Percentiles rank a stretch among this genome's conserved stretches.
These are phyloP conservation scores for Boletellus sp. DNA, from an alignment of 768 basidiomycete species.

Conservation along the genomic window DNA sequence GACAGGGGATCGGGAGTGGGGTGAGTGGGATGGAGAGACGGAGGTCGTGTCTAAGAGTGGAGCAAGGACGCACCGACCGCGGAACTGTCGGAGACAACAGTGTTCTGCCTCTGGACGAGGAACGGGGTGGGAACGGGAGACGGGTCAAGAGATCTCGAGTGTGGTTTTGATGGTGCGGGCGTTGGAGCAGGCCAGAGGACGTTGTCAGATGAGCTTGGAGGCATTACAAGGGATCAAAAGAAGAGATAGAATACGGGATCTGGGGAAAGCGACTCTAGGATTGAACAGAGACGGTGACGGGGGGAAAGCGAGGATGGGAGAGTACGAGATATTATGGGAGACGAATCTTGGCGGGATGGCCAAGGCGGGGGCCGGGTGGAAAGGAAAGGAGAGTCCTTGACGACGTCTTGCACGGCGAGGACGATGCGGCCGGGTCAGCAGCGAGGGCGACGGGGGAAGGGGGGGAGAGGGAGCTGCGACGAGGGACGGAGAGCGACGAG, in stretches of 20 bases:
- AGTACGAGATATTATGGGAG: constrained; percentile 27
- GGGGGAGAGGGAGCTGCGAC: constrained; percentile 25
- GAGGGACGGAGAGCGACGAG: constrained; percentile 32
- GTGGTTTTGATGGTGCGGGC: constrained; percentile 25
- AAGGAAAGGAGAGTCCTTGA: constrained; percentile 17
- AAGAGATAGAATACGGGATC: constrained; percentile 20
- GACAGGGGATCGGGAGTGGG: constrained; percentile 2
- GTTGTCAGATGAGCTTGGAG: constrained; percentile 30
- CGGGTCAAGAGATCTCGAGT: constrained; percentile 30
- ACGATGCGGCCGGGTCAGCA: constrained; percentile 20
- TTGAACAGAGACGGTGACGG: constrained; percentile 23
- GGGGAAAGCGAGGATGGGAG: constrained; percentile 17
- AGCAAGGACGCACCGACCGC: constrained; percentile 26
- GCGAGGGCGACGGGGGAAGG: constrained; percentile 23
- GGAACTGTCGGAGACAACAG: constrained; percentile 22
- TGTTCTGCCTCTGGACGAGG: constrained; percentile 22
- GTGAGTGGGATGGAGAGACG: constrained; percentile 8
- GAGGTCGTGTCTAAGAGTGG: constrained; percentile 6
- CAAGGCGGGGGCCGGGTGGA: constrained; percentile 30
- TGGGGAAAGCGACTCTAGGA: constrained; percentile 16
- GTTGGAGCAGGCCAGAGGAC: constrained; percentile 48
- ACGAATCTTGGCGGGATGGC: constrained; percentile 7
- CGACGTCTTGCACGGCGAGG: constrained; percentile 22
- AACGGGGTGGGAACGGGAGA: constrained; percentile 11
- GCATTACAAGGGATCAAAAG: constrained; percentile 34